A percentile compares a stretch with the other conserved stretches of the same genome.
These are phyloP conservation scores for Ophiostoma novo-ulmi DNA, from an alignment of 2,329 filamentous ascomycete genomes.

Conservation along the genomic window DNA sequence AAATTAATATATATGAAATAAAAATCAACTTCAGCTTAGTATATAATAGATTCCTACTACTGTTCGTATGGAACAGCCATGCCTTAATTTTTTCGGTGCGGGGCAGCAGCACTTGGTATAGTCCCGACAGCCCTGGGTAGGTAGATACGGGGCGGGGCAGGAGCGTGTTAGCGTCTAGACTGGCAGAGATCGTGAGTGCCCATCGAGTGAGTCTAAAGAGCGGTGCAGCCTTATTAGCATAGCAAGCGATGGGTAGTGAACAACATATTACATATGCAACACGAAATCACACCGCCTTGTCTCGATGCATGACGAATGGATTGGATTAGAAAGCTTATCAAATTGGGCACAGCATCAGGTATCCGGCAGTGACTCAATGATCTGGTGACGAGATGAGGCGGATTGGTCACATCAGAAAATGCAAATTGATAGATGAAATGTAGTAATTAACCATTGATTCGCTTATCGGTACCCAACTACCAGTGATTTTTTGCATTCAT, in stretches of 20 bases:
- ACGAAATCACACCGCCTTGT: background rate
- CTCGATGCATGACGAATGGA: background rate
- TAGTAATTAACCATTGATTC: background rate
- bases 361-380: background rate
- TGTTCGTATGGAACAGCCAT: background rate
- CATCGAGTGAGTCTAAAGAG: background rate
- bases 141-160: slow-evolving; percentile 15
- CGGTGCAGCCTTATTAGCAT: slow-evolving; percentile 9
- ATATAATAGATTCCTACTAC: background rate
- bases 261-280: background rate
- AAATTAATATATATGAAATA: background rate
- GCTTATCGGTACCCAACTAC: background rate
- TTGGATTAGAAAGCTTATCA: background rate
- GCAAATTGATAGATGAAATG: background rate
- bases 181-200: background rate
- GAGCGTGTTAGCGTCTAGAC: background rate
- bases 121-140: background rate
- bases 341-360: background rate
- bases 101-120: slow-evolving; percentile 16
- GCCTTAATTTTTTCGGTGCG: slow-evolving; percentile 19
- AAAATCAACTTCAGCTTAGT: background rate
- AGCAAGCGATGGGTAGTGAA: background rate
- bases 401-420: no score
- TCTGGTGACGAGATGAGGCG: background rate
- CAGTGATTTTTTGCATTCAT: background rate